Conservation (phyloP, 1,284 basidiomycete species). For the Coniferiporia weirii region DNA sequence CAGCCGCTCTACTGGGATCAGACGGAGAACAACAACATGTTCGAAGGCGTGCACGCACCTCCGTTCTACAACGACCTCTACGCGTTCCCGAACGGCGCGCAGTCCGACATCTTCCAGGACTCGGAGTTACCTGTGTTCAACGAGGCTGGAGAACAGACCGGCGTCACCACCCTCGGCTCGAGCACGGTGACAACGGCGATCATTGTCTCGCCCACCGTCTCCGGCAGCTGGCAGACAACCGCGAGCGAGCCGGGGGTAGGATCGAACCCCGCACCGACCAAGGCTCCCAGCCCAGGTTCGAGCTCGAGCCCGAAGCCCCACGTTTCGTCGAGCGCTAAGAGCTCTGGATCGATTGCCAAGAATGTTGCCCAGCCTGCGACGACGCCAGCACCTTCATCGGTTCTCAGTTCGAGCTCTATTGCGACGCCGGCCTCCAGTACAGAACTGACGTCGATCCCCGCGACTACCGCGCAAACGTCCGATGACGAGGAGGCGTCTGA, state of each 20-base stretch:
- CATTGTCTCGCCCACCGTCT: conserved; percentile 8
- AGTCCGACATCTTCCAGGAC: conserved; percentile 60
- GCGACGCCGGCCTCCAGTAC: not conserved
- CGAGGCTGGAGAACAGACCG: conserved; percentile 7
- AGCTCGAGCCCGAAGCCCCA: not conserved
- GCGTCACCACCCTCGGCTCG: conserved; percentile 9
- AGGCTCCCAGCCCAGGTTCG: not conserved
- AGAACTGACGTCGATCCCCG: not conserved
- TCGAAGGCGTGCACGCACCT: conserved; percentile 47
- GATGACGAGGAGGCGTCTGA: too few species aligned
- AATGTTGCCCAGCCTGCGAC: not conserved
- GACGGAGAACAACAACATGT: conserved; percentile 56
- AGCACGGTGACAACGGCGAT: conserved; percentile 10
- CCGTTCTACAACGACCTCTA: conserved; percentile 55
- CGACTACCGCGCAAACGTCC: not conserved
- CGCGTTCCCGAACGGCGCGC: conserved; percentile 53
- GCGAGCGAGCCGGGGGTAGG: not conserved
- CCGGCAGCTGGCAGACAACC: conserved; percentile 10
- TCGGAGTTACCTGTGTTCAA: conserved; percentile 12
- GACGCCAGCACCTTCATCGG: not conserved
- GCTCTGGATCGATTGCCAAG: not conserved
- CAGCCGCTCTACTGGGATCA: conserved; percentile 65
- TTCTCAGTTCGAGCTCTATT: not conserved
- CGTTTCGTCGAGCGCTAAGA: not conserved
- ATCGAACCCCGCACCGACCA: not conserved